Evolutionary conservation across 306 rosid genomes (phyloP).

Genomic region (Quercus alba): DNA sequence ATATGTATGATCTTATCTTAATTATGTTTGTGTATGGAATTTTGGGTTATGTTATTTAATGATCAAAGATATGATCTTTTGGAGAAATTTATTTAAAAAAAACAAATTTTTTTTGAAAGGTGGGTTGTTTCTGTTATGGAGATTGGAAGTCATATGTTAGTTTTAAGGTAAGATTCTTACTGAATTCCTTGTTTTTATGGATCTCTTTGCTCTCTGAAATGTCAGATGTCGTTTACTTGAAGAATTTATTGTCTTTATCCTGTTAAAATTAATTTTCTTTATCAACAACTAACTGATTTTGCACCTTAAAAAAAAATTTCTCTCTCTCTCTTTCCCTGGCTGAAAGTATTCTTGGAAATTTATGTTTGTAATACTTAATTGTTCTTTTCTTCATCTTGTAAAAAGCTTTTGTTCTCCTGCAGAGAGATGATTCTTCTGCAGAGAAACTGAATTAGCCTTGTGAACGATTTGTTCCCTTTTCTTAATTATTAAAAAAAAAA

Average conservation of each 20-base stretch:
- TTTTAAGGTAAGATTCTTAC: background rate
- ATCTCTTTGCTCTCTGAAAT: conserved; percentile 5
- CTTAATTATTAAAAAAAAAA: background rate
- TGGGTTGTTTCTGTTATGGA: background rate
- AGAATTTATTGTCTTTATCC: conserved; percentile 8
- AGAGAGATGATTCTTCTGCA: background rate
- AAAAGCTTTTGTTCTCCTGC: background rate
- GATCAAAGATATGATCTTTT: background rate
- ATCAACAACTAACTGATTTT: background rate
- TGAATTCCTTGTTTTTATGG: conserved; percentile 14
- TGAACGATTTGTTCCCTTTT: background rate
- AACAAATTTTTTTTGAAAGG: background rate
- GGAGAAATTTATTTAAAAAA: background rate
- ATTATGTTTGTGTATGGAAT: background rate
- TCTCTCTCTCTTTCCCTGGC: background rate
- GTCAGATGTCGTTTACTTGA: conserved; percentile 15
- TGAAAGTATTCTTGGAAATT: background rate
- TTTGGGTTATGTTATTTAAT: conserved; percentile 5
- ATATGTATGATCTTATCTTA: background rate
- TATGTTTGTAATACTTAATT: background rate
- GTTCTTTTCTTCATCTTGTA: background rate
- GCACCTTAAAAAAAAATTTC: background rate
- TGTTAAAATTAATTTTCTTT: background rate
- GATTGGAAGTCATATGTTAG: background rate
- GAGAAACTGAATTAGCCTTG: background rate